Evolutionary conservation across 306 rosid species (phyloP).

Genomic region (Leucaena leucocephala): DNA sequence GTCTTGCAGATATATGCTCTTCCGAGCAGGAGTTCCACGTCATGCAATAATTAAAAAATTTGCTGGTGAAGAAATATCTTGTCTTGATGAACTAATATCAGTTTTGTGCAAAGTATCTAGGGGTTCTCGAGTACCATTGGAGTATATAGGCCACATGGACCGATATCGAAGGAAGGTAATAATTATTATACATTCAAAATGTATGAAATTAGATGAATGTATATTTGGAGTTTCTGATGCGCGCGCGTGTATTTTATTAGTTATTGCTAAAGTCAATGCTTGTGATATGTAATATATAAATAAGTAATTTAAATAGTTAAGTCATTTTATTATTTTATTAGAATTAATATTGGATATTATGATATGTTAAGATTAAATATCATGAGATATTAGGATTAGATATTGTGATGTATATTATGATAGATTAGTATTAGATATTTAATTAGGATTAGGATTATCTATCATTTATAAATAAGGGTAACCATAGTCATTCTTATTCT

Average conservation of each 20-base stretch:
- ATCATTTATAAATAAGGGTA: too few species aligned
- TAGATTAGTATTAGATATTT: too few species aligned
- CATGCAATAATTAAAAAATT: constrained; percentile 94
- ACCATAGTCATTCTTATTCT: too few species aligned
- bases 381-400: too few species aligned
- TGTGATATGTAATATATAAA: too few species aligned
- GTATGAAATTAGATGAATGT: constrained; percentile 10
- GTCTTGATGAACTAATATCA: constrained; percentile 66
- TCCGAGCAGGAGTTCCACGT: constrained; percentile 92
- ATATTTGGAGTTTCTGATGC: constrained; percentile 21
- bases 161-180: constrained; percentile 94
- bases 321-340: too few species aligned
- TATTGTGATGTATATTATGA: too few species aligned
- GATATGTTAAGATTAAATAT: too few species aligned
- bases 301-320: too few species aligned
- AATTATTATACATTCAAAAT: constrained; percentile 18
- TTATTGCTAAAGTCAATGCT: constrained; percentile 8
- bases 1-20: constrained; percentile 81
- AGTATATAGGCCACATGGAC: constrained; percentile 74
- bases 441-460: too few species aligned
- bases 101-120: constrained; percentile 78
- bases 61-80: constrained; percentile 88
- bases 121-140: constrained; percentile 90
- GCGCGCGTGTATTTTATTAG: constrained; percentile 1
- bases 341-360: too few species aligned